Evolutionary conservation across 2,329 filamentous ascomycete species (phyloP), one percentile per base, ranked within the genome.

Genomic region (Talaromyces sp.): DNA sequence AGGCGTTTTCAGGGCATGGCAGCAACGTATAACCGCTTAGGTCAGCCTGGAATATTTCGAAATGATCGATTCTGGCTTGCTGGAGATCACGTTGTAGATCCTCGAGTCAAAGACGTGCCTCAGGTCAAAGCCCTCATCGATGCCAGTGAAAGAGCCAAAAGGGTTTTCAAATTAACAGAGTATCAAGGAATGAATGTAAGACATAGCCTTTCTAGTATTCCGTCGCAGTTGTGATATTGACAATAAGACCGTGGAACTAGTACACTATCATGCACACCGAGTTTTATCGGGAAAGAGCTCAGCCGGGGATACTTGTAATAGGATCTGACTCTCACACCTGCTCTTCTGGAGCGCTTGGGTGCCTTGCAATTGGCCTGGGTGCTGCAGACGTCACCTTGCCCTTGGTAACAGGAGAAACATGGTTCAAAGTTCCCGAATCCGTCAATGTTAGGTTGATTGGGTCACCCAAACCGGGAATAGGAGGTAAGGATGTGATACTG

Each of bases 1-100:
- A 11, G 9, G 9, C 3, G 11, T 1, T 37, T 37, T 37, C 9
- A 71, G 74, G 74, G 76, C 47, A 83, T 83, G 81, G 73, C 77
- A 37, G 70, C 70, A 45, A 79, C 76, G 3, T 80, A 81, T 67
- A 71, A 80, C 4, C 61, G 70, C 3, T 69, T 84, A 8, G 78
- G 79, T 3, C 68, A 71, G 13, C 79, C 80, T 0, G 75, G 77
- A 3, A 80, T 82, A n/a, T 83, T 77, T 65, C 79, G 82, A 9
- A 84, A 83, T 61, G 81, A 84, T 66, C 72, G 82, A 0, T 79
- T 84, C 68, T 84, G 82, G 82, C 74, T 85, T 6, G 82, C 81
- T 0, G 79, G 79, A 1, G 83, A 84, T 68, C 82, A 84, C 66
- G 75, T 80, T 3, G 80, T 83, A 3, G 81, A 84, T 61, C 82